phyloP scores from a whole-genome alignment of 768 basidiomycete species.

The Filobasidium floriforme region DNA sequence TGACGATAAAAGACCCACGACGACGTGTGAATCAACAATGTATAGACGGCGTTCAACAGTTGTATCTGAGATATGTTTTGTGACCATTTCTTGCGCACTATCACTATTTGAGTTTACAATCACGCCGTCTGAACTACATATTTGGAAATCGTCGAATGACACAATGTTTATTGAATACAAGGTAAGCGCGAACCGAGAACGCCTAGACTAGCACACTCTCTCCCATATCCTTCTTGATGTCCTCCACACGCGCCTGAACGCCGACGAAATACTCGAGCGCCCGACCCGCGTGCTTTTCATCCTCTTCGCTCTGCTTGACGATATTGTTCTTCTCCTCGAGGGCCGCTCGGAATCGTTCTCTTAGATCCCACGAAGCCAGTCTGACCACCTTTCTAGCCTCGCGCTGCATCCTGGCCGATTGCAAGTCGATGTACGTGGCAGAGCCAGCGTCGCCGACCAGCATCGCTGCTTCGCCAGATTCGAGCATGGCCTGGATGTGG shows the following conservation, averaged over 20 bases:
- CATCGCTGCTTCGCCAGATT: conserved; percentile 32
- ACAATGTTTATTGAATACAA: neutral
- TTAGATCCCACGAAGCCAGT: conserved; percentile 80
- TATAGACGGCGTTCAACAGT: too few species aligned
- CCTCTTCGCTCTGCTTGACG: conserved; percentile 67
- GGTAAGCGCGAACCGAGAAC: neutral
- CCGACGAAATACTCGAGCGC: conserved; percentile 68
- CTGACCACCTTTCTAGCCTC: conserved; percentile 92
- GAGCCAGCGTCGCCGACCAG: conserved; percentile 32
- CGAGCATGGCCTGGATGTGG: conserved; percentile 62
- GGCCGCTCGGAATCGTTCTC: conserved; percentile 68
- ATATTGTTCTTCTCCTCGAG: conserved; percentile 73
- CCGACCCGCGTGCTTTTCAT: conserved; percentile 59
- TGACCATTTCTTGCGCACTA: too few species aligned
- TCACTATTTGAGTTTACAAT: too few species aligned
- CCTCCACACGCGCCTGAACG: conserved; percentile 50
- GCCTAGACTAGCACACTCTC: conserved; percentile 20
- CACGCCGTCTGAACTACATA: too few species aligned
- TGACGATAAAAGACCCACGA: neutral
- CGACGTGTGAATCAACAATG: neutral
- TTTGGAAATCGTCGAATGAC: too few species aligned
- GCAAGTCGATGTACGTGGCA: conserved; percentile 56
- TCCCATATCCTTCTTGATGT: conserved; percentile 37
- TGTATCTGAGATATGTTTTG: too few species aligned
- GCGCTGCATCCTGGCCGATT: conserved; percentile 62